Conservation (phyloP, 805 yeast genomes). For the Kazachstania kunashirensis region DNA sequence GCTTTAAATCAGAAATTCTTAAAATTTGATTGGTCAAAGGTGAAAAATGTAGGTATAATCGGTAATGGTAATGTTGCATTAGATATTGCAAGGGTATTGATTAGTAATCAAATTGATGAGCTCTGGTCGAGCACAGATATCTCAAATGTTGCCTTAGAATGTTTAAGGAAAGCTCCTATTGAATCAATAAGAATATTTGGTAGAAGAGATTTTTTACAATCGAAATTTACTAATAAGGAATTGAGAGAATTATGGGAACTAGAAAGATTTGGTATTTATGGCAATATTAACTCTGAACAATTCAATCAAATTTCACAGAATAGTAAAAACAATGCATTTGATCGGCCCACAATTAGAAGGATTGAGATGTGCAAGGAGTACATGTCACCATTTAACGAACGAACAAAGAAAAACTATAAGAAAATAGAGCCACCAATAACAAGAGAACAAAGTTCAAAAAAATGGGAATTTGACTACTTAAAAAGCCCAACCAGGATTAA, state of each 20-base stretch:
- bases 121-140: slow-evolving; percentile 70
- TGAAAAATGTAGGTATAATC: slow-evolving; percentile 63
- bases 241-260: slow-evolving; percentile 72
- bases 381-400: slow-evolving; percentile 27
- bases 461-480: slow-evolving; percentile 65
- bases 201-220: slow-evolving; percentile 73
- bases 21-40: slow-evolving; percentile 50
- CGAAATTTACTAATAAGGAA: slow-evolving; percentile 89
- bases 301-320: slow-evolving; percentile 16
- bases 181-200: slow-evolving; percentile 65
- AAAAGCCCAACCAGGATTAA: slow-evolving; percentile 50
- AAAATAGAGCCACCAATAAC: slow-evolving; percentile 6
- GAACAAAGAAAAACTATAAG: slow-evolving; percentile 24
- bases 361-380: slow-evolving; percentile 53
- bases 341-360: slow-evolving; percentile 55
- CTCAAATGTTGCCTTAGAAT: slow-evolving; percentile 45
- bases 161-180: slow-evolving; percentile 46
- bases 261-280: slow-evolving; percentile 40
- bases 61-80: slow-evolving; percentile 97
- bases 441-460: slow-evolving; percentile 16
- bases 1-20: slow-evolving; percentile 28
- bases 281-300: slow-evolving; percentile 34
- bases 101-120: slow-evolving; percentile 40
- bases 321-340: slow-evolving; percentile 19
- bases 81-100: slow-evolving; percentile 74